phyloP scores from a whole-genome alignment of 257 asterid genomes.

The Forsythia viridissima region DNA sequence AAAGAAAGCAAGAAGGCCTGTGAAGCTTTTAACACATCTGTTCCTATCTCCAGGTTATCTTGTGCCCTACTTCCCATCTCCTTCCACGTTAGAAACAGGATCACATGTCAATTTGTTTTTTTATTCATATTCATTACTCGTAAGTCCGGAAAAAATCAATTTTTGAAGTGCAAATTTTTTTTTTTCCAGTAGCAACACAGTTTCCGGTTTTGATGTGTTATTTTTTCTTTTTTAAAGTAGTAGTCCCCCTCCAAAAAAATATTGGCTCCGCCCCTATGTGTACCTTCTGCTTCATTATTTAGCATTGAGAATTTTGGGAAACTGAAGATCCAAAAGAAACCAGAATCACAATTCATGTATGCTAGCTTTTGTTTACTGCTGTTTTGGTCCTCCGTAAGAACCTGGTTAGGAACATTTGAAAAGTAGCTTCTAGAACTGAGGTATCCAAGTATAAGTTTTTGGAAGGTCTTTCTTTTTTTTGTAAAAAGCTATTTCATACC shows the following conservation, averaged over 20 bases:
- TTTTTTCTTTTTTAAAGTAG: too few species aligned
- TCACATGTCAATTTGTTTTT: not conserved
- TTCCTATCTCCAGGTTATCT: constrained; percentile 79
- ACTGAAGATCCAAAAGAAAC: not conserved
- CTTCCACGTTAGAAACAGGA: not conserved
- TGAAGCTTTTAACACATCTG: constrained; percentile 73
- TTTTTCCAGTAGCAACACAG: too few species aligned
- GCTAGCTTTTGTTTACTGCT: not conserved
- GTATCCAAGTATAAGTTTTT: not conserved
- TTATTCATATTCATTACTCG: not conserved
- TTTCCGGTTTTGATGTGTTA: too few species aligned
- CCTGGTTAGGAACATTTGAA: not conserved
- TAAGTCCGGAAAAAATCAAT: not conserved
- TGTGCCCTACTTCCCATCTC: not conserved
- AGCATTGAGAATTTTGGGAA: not conserved
- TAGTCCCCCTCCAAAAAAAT: too few species aligned
- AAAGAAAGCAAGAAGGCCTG: constrained; percentile 88
- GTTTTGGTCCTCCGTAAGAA: not conserved
- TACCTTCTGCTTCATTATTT: not conserved
- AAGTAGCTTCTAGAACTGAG: not conserved
- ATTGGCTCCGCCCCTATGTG: not conserved
- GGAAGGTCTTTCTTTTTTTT: not conserved
- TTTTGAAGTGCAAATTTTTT: too few species aligned
- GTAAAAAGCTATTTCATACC: not conserved
- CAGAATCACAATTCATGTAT: not conserved